phyloP scores from a whole-genome alignment of 345 rosid genomes.

The Orychophragmus violaceus region DNA sequence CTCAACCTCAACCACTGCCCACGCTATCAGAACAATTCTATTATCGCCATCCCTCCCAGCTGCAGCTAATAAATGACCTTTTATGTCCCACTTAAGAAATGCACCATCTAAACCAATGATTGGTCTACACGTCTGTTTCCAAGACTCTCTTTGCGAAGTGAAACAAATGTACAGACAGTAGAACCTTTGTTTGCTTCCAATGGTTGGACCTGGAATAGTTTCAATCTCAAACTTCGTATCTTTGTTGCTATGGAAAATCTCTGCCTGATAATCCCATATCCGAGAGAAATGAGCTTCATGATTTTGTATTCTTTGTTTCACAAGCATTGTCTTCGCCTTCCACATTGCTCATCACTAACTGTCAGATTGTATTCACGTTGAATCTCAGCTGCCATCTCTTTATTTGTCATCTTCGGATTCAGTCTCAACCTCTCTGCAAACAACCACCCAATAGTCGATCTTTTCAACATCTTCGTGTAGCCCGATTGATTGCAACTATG shows the following conservation, averaged over 20 bases:
- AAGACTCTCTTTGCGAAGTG: not conserved
- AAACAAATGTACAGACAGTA: not conserved
- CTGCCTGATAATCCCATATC: not conserved
- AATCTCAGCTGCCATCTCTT: too few species aligned
- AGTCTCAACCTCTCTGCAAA: too few species aligned
- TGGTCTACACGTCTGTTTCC: not conserved
- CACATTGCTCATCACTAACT: too few species aligned
- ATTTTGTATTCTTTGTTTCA: too few species aligned
- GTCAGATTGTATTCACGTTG: too few species aligned
- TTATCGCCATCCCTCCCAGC: not conserved
- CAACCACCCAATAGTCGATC: too few species aligned
- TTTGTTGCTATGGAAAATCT: not conserved
- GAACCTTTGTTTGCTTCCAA: not conserved
- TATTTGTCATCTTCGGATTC: too few species aligned
- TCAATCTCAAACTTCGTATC: not conserved
- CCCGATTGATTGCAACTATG: too few species aligned
- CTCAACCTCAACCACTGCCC: not conserved
- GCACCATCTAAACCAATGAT: not conserved
- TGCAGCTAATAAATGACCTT: not conserved
- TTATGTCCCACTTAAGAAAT: not conserved
- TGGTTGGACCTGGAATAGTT: not conserved
- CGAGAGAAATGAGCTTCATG: not conserved
- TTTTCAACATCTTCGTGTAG: too few species aligned
- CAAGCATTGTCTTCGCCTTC: too few species aligned
- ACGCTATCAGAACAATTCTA: not conserved